Evolutionary conservation across 169 alveolate genomes (phyloP).

Genomic region (Eimeria acervulina): DNA sequence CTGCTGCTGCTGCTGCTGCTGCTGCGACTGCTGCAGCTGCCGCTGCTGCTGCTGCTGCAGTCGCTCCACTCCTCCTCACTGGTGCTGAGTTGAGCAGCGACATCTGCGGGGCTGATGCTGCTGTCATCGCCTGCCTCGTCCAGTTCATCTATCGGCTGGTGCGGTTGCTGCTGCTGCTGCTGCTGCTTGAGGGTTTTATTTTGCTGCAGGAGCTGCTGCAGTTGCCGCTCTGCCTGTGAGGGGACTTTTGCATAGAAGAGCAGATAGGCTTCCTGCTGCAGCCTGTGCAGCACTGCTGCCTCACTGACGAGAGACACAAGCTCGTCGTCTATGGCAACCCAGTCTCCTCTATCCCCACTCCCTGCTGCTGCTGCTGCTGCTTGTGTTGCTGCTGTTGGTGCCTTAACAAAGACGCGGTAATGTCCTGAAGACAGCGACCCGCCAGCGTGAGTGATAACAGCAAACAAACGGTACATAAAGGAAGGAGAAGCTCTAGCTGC

Average conservation of each 20-base stretch:
- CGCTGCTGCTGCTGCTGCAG: constrained; percentile 66
- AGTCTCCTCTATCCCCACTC: neutral
- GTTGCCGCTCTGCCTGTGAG: constrained; percentile 52
- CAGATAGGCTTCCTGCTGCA: constrained; percentile 79
- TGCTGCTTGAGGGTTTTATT: constrained; percentile 41
- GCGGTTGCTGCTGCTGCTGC: constrained; percentile 24
- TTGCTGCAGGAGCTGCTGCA: constrained; percentile 69
- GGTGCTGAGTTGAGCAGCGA: neutral
- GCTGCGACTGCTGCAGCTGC: neutral
- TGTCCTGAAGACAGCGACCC: constrained; percentile 87
- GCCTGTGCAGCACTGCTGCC: constrained; percentile 68
- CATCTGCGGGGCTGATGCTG: constrained; percentile 31
- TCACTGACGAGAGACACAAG: constrained; percentile 76
- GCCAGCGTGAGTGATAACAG: constrained; percentile 88
- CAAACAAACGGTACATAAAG: constrained; percentile 84
- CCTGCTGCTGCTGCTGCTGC: neutral
- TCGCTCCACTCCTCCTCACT: constrained; percentile 62
- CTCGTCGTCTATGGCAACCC: constrained; percentile 80
- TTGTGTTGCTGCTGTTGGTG: constrained; percentile 43
- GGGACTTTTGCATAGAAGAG: constrained; percentile 76
- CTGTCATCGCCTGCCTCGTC: constrained; percentile 1
- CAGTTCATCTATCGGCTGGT: neutral
- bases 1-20: constrained; percentile 29
- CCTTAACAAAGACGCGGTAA: constrained; percentile 85
- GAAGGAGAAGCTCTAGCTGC: constrained; percentile 40